Evolutionary conservation across 164 flowering plant genomes (phyloP).

Genomic region (Akebia trifoliata): DNA sequence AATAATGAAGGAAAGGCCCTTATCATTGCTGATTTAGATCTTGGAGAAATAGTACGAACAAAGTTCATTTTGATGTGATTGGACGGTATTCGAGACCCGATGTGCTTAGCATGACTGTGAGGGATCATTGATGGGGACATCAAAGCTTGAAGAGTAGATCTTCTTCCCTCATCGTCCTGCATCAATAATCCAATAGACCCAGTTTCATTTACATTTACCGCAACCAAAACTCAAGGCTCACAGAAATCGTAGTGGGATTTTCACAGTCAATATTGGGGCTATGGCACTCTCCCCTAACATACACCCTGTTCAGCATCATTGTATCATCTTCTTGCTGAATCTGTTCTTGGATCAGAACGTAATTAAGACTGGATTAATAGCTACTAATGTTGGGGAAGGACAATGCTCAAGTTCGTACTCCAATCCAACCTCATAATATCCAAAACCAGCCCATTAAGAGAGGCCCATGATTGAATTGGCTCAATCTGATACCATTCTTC

Average conservation of each 20-base stretch:
- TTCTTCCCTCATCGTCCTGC: too few relatives aligned
- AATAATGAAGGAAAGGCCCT: constrained; percentile 68
- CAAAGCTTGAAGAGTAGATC: too few relatives aligned
- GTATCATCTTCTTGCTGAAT: background rate
- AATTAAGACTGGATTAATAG: background rate
- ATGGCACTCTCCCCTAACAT: background rate
- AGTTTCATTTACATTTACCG: constrained; percentile 51
- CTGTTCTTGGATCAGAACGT: background rate
- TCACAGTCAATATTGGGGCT: background rate
- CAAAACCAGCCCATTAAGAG: too few relatives aligned
- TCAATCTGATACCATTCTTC: too few relatives aligned
- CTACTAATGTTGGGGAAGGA: too few relatives aligned
- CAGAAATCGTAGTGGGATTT: constrained; percentile 11
- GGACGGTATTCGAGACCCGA: constrained; percentile 87
- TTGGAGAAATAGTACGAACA: constrained; percentile 70
- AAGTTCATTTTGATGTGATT: constrained; percentile 79
- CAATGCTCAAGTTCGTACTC: too few relatives aligned
- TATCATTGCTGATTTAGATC: constrained; percentile 72
- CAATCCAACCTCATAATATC: too few relatives aligned
- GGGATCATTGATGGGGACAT: too few relatives aligned
- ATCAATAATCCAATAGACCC: constrained; percentile 49
- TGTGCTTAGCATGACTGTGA: constrained; percentile 59
- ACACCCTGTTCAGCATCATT: too few relatives aligned
- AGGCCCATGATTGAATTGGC: too few relatives aligned
- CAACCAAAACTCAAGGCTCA: constrained; percentile 31